Base-by-base conservation (phyloP, 352 stramenopile genomes). In the Blastocystis hominis region DNA sequence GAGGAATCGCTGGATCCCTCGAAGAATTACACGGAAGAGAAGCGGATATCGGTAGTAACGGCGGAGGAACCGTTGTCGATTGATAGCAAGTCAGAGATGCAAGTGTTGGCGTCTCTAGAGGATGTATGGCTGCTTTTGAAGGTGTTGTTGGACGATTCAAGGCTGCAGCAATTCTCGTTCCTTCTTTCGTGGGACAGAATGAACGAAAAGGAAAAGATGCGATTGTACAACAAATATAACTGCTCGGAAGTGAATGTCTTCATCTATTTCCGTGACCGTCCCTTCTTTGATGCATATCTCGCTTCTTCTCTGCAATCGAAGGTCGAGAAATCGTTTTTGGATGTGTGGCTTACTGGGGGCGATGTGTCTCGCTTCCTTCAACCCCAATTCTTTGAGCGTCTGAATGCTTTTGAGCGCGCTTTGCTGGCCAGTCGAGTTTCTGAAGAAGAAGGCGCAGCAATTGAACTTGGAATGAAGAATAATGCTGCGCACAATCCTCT, bases 201-300 rank as follows among this genome's bases (percentile, higher is more conserved):
- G 34, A 86, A 46, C 44, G 15, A 34, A 2, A 17, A 38, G 0
- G 88, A 90, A 44, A 92, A 92, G 75, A 24, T 66, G 34, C 61
- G 34, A 17, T 89, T 91, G 46, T 93, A 92, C 88, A 92, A 89
- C 59, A 42, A 55, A 17, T 90, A 93, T 40, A 89, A 89, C 0
- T 91, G 88, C 56, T 89, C 92, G 69, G 91, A 93, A 86, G 50
- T 93, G 6, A 86, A 93, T 77, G 89, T 93, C n/a, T 93, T 91
- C 62, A 64, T 93, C 9, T 92, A 88, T 88, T 89, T 89, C 47
- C 92, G 91, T 86, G 91, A 93, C 78, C 88, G 61, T 53, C 40
- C 53, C 2, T 93, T 92, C 55, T 93, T 93, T 75, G 76, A 89
- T 10, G 30, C 89, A 36, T 88, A 88, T 42, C 89, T 89, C 3